Base-by-base conservation (phyloP, 192 early-diverging fungal genomes). In the Coemansia sp. region DNA sequence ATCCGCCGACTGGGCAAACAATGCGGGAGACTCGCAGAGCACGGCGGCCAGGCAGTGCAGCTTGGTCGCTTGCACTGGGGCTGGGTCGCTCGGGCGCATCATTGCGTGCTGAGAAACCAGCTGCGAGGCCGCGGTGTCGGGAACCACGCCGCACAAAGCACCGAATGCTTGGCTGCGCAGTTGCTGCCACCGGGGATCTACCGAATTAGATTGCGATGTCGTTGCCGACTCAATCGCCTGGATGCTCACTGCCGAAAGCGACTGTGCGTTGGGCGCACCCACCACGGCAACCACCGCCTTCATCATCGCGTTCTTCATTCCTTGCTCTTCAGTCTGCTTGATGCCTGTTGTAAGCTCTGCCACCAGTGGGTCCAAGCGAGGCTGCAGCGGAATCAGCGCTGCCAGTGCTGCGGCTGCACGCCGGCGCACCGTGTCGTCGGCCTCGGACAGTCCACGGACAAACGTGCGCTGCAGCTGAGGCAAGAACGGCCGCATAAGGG, bases 391-490 rank as follows among this genome's bases (percentile, higher is more conserved):
- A 29, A 81, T 81, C 43, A 58, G 79, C 73, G 59, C 90, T 83
- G 56, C 85, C 86, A 62, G 83, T 14, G 95, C 97, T 17, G 83
- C 69, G 14, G 89, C 90, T 9, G 97, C 95, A 43, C 89, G 88
- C 38, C 84, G 85, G 35, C 94, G 90, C 4, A 99, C 89, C n/a
- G 84, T 67, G 14, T 81, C 84, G n/a, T 86, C 72, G 3, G 88
- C 71, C 43, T 97, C 95, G 8, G 88, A 83, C 23, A 97, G 75
- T 2, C 87, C 90, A 68, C 97, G 96, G 60, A 93, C 88, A 67
- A 99, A 98, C 1, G 96, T 96, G 55, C 97, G 89, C 80, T 98
- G 95, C 39, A 98, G 88, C 84, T 99, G 97, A 29, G 97, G 97
- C 56, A 99, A 79, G 88, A 99, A 99, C 22, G 96, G 94, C 54